Evolutionary conservation across 208 protist species (phyloP).

Genomic region (Herpetomonas muscarum): DNA sequence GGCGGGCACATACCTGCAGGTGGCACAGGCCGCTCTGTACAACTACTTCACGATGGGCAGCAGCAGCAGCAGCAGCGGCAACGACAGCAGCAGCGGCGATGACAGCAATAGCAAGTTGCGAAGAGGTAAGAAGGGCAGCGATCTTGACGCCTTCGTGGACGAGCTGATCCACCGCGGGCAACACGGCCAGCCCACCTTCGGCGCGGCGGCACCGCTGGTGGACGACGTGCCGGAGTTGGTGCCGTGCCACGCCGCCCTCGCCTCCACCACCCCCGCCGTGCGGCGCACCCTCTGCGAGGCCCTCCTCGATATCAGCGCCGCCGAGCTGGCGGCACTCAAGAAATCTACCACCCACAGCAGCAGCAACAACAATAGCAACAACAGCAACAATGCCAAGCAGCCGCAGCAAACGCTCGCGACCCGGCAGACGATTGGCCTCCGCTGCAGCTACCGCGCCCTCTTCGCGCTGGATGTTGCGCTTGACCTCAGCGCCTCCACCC

Average conservation of each 20-base stretch:
- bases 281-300: slow-evolving; percentile 20
- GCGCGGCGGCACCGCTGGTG: background rate
- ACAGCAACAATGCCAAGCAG: no score
- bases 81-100: no score
- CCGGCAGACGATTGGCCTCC: slow-evolving; percentile 22
- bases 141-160: no score
- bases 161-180: no score
- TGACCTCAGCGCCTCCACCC: background rate
- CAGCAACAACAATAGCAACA: background rate
- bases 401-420: background rate
- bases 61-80: no score
- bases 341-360: background rate
- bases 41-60: no score
- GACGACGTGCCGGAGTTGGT: slow-evolving; percentile 5
- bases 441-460: slow-evolving; percentile 39
- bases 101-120: no score
- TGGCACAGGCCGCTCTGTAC: no score
- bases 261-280: slow-evolving; percentile 14
- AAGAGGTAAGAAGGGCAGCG: no score
- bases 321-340: slow-evolving; percentile 12
- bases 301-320: slow-evolving; percentile 19
- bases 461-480: slow-evolving; percentile 41
- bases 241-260: slow-evolving; percentile 9
- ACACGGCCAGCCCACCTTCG: no score
- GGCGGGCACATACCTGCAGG: background rate